Evolutionary conservation across 805 yeast species (phyloP).

Genomic region (Candida coquimbonensis): DNA sequence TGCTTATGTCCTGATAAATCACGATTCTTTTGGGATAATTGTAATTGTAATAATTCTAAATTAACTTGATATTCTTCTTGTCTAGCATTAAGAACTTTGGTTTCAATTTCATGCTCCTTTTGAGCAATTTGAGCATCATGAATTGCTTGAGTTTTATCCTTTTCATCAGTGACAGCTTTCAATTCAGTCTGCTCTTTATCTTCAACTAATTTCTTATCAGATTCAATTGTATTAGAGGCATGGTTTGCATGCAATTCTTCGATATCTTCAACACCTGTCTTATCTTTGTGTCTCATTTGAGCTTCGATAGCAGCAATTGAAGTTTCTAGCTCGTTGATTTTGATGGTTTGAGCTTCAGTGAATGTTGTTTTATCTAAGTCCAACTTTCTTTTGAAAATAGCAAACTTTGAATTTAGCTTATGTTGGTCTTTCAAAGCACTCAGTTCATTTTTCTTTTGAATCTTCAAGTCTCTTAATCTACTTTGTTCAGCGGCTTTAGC

Average conservation of each 20-base stretch:
- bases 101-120: slow-evolving; percentile 17
- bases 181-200: slow-evolving; percentile 13
- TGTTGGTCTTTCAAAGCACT: slow-evolving; percentile 20
- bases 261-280: slow-evolving; percentile 18
- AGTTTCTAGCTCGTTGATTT: slow-evolving; percentile 16
- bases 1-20: slow-evolving; percentile 17
- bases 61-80: slow-evolving; percentile 21
- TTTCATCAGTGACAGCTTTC: slow-evolving; percentile 13
- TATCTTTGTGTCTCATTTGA: slow-evolving; percentile 17
- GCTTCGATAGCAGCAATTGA: slow-evolving; percentile 16
- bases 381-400: slow-evolving; percentile 22
- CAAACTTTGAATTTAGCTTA: slow-evolving; percentile 20
- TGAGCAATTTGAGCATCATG: slow-evolving; percentile 17
- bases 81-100: slow-evolving; percentile 22
- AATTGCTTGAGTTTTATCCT: slow-evolving; percentile 12
- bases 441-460: slow-evolving; percentile 20
- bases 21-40: slow-evolving; percentile 20
- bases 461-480: slow-evolving; percentile 17
- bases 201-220: slow-evolving; percentile 15
- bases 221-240: slow-evolving; percentile 7
- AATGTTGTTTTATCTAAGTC: slow-evolving; percentile 18
- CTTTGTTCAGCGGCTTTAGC: slow-evolving; percentile 21
- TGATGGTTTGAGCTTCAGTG: slow-evolving; percentile 10
- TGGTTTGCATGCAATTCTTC: slow-evolving; percentile 12
- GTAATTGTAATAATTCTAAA: slow-evolving; percentile 18